These are phyloP conservation scores for Gaeumannomyces tritici DNA, from an alignment of 2,329 filamentous ascomycete species.

Conservation along the genomic window DNA sequence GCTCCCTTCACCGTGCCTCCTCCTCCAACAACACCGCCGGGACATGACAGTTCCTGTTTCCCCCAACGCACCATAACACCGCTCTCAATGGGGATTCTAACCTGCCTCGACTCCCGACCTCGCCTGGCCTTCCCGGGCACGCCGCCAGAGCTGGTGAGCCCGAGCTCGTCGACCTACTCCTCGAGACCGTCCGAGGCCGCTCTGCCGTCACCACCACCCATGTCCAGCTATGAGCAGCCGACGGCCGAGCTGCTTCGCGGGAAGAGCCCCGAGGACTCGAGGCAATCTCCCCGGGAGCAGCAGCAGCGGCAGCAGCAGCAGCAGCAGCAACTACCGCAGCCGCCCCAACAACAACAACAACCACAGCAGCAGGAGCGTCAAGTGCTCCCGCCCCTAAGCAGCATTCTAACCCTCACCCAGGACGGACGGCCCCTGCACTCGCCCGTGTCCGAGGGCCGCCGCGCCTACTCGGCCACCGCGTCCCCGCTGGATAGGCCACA, in stretches of 20 bases:
- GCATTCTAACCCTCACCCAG: conserved; percentile 41
- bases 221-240: conserved; percentile 47
- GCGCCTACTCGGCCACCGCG: conserved; percentile 26
- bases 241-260: conserved; percentile 31
- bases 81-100: conserved; percentile 47
- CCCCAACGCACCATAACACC: conserved; percentile 7
- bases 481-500: conserved; percentile 39
- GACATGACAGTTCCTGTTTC: neutral
- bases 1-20: neutral
- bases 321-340: conserved; percentile 11
- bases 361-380: conserved; percentile 23
- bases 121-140: conserved; percentile 42
- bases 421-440: conserved; percentile 33
- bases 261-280: conserved; percentile 26
- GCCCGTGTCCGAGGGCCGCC: conserved; percentile 33
- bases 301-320: conserved; percentile 9
- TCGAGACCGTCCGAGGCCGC: conserved; percentile 20
- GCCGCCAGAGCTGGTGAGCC: conserved; percentile 44
- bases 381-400: conserved; percentile 47
- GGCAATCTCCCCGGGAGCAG: conserved; percentile 19
- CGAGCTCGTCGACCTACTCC: conserved; percentile 36
- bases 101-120: conserved; percentile 38
- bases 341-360: conserved; percentile 8
- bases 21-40: neutral
- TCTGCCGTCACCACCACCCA: conserved; percentile 32